Evolutionary conservation across 106 monocot species (phyloP).

Genomic region (Phalaenopsis equestris): DNA sequence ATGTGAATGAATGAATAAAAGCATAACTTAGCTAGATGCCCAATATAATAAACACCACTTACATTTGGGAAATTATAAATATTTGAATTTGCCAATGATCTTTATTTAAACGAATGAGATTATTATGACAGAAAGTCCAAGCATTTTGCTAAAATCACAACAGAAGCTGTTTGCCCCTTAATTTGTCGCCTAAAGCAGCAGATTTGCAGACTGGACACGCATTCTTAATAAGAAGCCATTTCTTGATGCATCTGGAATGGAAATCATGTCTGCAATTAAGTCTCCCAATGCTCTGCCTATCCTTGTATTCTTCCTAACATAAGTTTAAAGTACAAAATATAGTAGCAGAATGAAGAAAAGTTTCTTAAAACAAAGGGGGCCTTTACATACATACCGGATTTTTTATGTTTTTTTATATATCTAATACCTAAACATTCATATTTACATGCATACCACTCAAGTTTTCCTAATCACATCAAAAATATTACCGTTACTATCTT

Average conservation of each 20-base stretch:
- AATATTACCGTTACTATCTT: too few species aligned
- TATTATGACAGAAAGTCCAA: background rate
- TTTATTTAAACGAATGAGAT: conserved; percentile 1
- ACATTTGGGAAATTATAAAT: background rate
- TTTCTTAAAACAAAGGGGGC: background rate
- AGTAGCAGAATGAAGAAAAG: background rate
- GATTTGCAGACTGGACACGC: conserved; percentile 66
- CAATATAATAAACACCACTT: background rate
- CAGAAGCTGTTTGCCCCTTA: conserved; percentile 12
- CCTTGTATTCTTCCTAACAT: conserved; percentile 46
- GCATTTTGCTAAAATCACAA: background rate
- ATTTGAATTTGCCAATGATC: background rate
- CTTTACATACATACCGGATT: too few species aligned
- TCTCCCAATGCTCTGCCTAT: conserved; percentile 31
- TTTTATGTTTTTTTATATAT: too few species aligned
- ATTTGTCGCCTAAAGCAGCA: conserved; percentile 16
- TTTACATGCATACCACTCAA: too few species aligned
- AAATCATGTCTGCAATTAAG: conserved; percentile 53
- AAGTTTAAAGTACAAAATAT: background rate
- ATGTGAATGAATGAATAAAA: too few species aligned
- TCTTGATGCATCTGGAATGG: conserved; percentile 37
- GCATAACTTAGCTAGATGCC: background rate
- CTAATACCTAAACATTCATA: too few species aligned
- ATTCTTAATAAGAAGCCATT: conserved; percentile 37
- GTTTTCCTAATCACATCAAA: too few species aligned